Evolutionary conservation across 2,329 filamentous ascomycete genomes (phyloP).

Genomic region (Exophiala oligosperma): DNA sequence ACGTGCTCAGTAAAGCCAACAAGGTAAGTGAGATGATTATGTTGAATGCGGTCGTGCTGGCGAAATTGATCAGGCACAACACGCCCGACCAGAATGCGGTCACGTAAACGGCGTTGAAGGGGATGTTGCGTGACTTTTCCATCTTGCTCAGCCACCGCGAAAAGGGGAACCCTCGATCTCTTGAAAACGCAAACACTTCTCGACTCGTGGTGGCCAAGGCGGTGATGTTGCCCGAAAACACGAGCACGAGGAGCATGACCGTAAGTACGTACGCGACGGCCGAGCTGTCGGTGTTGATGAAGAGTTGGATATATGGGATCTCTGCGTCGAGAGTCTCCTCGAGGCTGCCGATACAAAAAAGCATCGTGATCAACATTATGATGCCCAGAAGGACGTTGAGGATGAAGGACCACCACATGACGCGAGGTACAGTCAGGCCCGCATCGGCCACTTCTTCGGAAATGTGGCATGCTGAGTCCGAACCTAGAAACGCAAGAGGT

Average conservation of each 20-base stretch:
- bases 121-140: slow-evolving; percentile 33
- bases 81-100: slow-evolving; percentile 46
- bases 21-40: slow-evolving; percentile 46
- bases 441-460: slow-evolving; percentile 50
- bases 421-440: slow-evolving; percentile 45
- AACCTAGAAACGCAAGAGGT: neutral
- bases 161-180: slow-evolving; percentile 52
- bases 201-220: slow-evolving; percentile 21
- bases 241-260: slow-evolving; percentile 15
- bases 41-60: slow-evolving; percentile 46
- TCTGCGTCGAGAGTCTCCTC: slow-evolving; percentile 37
- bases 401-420: slow-evolving; percentile 47
- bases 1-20: slow-evolving; percentile 43
- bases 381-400: slow-evolving; percentile 48
- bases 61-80: slow-evolving; percentile 54
- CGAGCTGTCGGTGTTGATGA: slow-evolving; percentile 16
- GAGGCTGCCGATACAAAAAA: slow-evolving; percentile 38
- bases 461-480: slow-evolving; percentile 12
- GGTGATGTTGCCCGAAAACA: slow-evolving; percentile 22
- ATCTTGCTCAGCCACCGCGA: slow-evolving; percentile 38
- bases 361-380: slow-evolving; percentile 47
- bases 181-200: slow-evolving; percentile 20
- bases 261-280: slow-evolving; percentile 11
- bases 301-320: slow-evolving; percentile 21
- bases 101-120: slow-evolving; percentile 49